These are phyloP conservation scores for Saturnispora silvae DNA, from an alignment of 805 yeast species.

Conservation along the genomic window DNA sequence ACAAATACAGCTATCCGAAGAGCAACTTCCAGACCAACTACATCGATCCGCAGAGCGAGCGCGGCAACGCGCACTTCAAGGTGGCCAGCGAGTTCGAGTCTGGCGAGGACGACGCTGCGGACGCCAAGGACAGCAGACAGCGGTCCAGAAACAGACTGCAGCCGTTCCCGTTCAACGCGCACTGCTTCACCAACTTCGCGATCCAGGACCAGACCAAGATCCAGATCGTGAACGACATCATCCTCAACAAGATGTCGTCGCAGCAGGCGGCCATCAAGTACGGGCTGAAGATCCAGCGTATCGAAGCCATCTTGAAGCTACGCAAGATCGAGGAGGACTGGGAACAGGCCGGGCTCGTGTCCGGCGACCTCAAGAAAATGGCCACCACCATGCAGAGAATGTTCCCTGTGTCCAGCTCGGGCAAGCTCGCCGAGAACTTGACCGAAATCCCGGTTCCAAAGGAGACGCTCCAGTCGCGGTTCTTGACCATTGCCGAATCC, in stretches of 20 bases:
- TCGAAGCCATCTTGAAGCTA: constrained; percentile 78
- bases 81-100: constrained; percentile 12
- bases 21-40: constrained; percentile 65
- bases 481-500: constrained; percentile 82
- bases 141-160: constrained; percentile 29
- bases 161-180: constrained; percentile 75
- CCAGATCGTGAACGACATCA: constrained; percentile 43
- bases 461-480: constrained; percentile 70
- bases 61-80: constrained; percentile 26
- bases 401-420: constrained; percentile 63
- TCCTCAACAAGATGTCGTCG: constrained; percentile 40
- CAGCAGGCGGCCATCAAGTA: constrained; percentile 70
- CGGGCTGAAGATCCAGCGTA: constrained; percentile 73
- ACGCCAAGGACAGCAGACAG: constrained; percentile 13
- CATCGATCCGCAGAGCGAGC: constrained; percentile 44
- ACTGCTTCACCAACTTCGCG: constrained; percentile 55
- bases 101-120: constrained; percentile 10
- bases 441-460: constrained; percentile 92
- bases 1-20: constrained; percentile 63
- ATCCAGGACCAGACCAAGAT: constrained; percentile 50
- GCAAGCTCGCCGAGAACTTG: constrained; percentile 53
- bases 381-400: constrained; percentile 56
- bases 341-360: constrained; percentile 42
- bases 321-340: constrained; percentile 53
- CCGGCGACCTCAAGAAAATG: constrained; percentile 49